Conservation (phyloP, 2,329 filamentous ascomycete species). For the Arthrobotrys musiformis region DNA sequence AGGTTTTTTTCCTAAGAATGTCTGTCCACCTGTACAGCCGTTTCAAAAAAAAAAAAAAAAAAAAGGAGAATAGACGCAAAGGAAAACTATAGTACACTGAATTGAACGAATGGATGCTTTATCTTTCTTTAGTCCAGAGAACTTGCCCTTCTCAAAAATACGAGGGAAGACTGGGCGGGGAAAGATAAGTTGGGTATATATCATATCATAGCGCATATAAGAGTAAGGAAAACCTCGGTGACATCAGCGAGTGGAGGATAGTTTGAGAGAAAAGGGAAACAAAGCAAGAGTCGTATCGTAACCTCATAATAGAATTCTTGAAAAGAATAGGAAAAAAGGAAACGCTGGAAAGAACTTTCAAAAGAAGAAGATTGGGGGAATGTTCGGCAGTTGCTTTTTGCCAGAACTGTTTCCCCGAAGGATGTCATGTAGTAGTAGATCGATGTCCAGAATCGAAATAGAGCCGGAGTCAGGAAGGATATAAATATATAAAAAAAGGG, state of each 20-base stretch:
- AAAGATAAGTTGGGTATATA: constrained; percentile 20
- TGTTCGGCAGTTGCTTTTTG: constrained; percentile 6
- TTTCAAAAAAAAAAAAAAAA: neutral
- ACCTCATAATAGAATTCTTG: neutral
- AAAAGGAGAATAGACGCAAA: neutral
- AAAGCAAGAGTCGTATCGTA: constrained; percentile 8
- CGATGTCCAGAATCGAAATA: neutral
- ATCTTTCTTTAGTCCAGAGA: neutral
- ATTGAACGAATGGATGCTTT: constrained; percentile 35
- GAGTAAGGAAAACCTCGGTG: neutral
- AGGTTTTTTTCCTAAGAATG: neutral
- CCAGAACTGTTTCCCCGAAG: neutral
- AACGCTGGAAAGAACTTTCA: neutral
- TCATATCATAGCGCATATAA: neutral
- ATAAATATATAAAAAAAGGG: neutral
- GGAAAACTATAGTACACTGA: constrained; percentile 26
- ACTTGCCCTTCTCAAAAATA: constrained; percentile 14
- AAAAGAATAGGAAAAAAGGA: neutral
- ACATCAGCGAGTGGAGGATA: constrained; percentile 40
- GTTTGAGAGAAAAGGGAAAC: neutral
- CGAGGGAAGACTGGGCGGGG: neutral
- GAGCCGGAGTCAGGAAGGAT: neutral
- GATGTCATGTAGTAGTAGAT: neutral
- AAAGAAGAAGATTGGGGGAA: neutral
- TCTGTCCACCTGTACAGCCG: too few species aligned